Evolutionary conservation across 2,329 filamentous ascomycete species (phyloP), one percentile per base, ranked within the genome.

Genomic region (Daldinia sp.): DNA sequence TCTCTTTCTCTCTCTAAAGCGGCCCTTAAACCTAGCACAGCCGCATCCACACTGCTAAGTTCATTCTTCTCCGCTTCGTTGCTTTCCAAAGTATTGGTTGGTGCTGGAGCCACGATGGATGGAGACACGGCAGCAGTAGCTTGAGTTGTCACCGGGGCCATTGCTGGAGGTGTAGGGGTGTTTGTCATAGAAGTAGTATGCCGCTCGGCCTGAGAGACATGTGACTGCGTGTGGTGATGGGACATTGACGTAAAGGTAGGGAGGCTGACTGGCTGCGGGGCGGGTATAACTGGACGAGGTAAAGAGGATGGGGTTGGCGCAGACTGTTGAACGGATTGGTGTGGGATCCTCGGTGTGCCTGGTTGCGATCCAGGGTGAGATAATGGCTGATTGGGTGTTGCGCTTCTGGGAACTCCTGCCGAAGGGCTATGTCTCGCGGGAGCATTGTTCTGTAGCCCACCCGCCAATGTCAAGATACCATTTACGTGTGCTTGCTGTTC

Each of bases 401-500:
- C 63, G 42, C 67, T 74, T 63, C 64, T 69, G 13, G 72, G 66
- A 1, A 57, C 65, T 18, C 71, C 55, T 23, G 55, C 48, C 3
- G 74, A 69, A 13, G 74, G 65, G 20, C 68, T 73, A 4, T 74
- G 61, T 62, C 69, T 74, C 41, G 63, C 65, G 20, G 61, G 20
- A 44, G 68, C n/a, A 44, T 75, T 75, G 50, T 75, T 84, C 60
- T 88, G 85, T 53, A 88, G 72, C 0, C 86, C 85, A 39, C 84
- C 81, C 0, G 85, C 85, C 50, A 89, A 74, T 1, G 85, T 82
- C 81, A 89, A 83, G 62, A 89, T 86, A n/a, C 87, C 87, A 70
- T 89, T 84, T n/a, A 89, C 79, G 68, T 85, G 85, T 6, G 86
- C 87, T 70, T 87, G 85, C 51, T 89, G 87, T 63, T 90, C 88